Percentiles rank a stretch among this genome's conserved stretches.
Conservation (phyloP, 2,329 filamentous ascomycete species). For the Penicillium sp. region DNA sequence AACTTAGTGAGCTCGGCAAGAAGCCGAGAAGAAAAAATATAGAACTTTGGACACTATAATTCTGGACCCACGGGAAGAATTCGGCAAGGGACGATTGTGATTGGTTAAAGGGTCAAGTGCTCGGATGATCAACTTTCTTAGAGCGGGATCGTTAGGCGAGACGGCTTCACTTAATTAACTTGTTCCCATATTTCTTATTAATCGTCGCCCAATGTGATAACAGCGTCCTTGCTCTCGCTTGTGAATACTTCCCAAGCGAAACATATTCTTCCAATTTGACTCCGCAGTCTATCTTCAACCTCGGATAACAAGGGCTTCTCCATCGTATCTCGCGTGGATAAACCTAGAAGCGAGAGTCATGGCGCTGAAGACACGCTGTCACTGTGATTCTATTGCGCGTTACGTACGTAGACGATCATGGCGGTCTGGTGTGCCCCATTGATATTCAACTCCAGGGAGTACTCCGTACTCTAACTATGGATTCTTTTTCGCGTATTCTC, state of each 20-base stretch:
- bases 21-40: slow-evolving; percentile 8
- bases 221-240: neutral
- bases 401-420: slow-evolving; percentile 11
- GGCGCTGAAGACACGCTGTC: slow-evolving; percentile 7
- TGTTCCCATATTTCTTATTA: slow-evolving; percentile 6
- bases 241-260: neutral
- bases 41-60: neutral
- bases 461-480: neutral
- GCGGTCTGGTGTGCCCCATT: slow-evolving; percentile 13
- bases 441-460: slow-evolving; percentile 4
- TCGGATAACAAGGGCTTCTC: slow-evolving; percentile 4
- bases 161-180: slow-evolving; percentile 13
- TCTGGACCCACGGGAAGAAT: slow-evolving; percentile 11
- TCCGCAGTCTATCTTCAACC: neutral
- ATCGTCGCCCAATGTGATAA: slow-evolving; percentile 1
- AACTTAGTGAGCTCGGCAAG: neutral
- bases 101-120: slow-evolving; percentile 29
- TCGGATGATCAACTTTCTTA: slow-evolving; percentile 35
- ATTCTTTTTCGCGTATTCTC: slow-evolving; percentile 8
- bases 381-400: slow-evolving; percentile 3
- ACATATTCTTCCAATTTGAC: neutral
- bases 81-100: slow-evolving; percentile 38
- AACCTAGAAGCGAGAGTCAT: slow-evolving; percentile 17
- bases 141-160: slow-evolving; percentile 42
- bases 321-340: slow-evolving; percentile 22